Base-by-base conservation (phyloP, 208 protist species). In the Trypanosomatidae sp. region DNA sequence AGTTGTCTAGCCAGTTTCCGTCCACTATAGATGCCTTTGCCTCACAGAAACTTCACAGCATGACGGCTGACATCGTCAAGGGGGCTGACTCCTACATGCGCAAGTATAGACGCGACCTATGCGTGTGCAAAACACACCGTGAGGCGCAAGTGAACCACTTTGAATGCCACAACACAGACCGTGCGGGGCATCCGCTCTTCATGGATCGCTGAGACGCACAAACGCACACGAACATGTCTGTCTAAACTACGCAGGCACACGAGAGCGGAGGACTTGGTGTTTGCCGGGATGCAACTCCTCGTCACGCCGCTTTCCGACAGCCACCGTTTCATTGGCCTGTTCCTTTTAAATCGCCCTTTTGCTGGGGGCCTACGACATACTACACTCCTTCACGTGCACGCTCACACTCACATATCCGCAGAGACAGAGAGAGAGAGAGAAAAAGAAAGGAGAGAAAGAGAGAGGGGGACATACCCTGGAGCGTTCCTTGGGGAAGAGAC, bases 361-460 rank as follows among this genome's bases (percentile, higher is more conserved):
- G 36, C 36, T 39, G 36, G 36, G 33, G 36, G 36, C 36, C 36
- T 39, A 39, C 36, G 36, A 39, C 36, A 39, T 39, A n/a, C 12
- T 25, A 52, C 65, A 69, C 46, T 36, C 41, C 12, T 46, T 41
- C 46, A 53, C 43, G n/a, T 33, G 46, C 65, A 68, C 64, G 43
- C 46, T 3, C 44, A 50, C 46, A 15, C 44, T 7, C 36, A 69
- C 9, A 69, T 53, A 66, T 39, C 30, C n/a, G 8, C 50, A 50
- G 9, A 66, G 62, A 28, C 0, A 33, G 41, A 66, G 13, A 49
- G 17, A 25, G 4, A 41, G 33, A 66, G 41, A 49, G 4, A 66
- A 12, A 65, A 33, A 10, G 41, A 53, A n/a, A 6, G 12, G 44
- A 13, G 13, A 33, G 19, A 46, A 43, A 46, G 17, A 65, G 25